Evolutionary conservation across 2,329 filamentous ascomycete species (phyloP).

Genomic region (Colletotrichum sp.): DNA sequence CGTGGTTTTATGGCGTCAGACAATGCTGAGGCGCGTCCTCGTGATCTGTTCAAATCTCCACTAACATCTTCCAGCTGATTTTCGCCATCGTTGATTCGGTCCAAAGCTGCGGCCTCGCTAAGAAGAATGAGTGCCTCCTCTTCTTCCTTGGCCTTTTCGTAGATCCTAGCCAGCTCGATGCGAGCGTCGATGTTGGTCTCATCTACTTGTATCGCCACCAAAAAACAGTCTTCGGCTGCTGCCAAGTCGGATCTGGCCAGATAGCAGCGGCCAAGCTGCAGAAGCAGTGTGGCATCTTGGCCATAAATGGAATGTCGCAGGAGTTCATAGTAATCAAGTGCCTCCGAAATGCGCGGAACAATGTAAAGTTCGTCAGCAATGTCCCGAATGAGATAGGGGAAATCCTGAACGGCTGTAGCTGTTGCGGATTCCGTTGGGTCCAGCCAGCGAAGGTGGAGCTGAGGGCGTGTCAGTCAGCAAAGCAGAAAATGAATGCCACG

Average conservation of each 20-base stretch:
- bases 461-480: neutral
- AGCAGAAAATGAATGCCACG: neutral
- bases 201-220: conserved; percentile 76
- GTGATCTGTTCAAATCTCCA: neutral
- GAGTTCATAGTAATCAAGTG: conserved; percentile 62
- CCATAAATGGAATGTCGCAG: conserved; percentile 54
- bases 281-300: conserved; percentile 56
- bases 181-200: conserved; percentile 77
- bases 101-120: conserved; percentile 74
- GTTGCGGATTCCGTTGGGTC: conserved; percentile 50
- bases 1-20: neutral
- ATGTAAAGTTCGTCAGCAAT: conserved; percentile 55
- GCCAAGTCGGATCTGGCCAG: conserved; percentile 65
- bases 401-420: conserved; percentile 47
- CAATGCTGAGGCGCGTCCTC: neutral
- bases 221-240: conserved; percentile 79
- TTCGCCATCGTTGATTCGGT: conserved; percentile 48
- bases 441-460: conserved; percentile 74
- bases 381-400: conserved; percentile 81
- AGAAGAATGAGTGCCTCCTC: conserved; percentile 80
- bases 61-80: conserved; percentile 9
- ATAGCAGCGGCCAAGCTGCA: conserved; percentile 72
- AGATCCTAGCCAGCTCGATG: conserved; percentile 82
- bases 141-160: conserved; percentile 74
- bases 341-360: conserved; percentile 38